Base-by-base conservation (phyloP, 768 basidiomycete species). In the Hypsizygus marmoreus region DNA sequence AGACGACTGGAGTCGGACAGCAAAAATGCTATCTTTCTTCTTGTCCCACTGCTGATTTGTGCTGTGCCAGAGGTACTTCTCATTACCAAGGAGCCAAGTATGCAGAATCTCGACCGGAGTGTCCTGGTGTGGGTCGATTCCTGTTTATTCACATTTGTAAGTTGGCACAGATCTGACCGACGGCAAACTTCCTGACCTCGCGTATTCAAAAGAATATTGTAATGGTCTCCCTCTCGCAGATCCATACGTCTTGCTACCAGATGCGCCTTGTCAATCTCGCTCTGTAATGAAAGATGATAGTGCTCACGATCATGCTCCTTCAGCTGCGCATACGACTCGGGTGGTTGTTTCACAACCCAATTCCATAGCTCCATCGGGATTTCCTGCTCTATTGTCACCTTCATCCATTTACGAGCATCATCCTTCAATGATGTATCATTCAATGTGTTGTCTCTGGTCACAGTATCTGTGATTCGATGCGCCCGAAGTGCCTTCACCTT, bases 41-140 rank as follows among this genome's bases (percentile, higher is more conserved):
- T 53, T 46, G n/a, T 54, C 40, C 67, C 60, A 66, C 1, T 34
- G 30, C 3, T 40, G 50, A 49, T 61, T 49, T 1, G 58, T 49
- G 0, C 30, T n/a, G 34, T 68, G 61, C 73, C 71, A 74, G 0
- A 63, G 42, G 50, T 74, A 73, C 35, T 73, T 73, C 14, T 63
- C 55, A 13, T 63, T 42, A 0, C 71, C 70, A 11, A 74, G 68
- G 0, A 70, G 59, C 13, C 66, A 57, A 0, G 68, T 70, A 37
- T 74, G 70, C 0, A 73, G 55, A 19, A 73, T 60, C 48, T 74
- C 67, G 13, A 66, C 57, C 0, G 67, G 59, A 0, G 63, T 64
- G 32, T 65, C 62, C 3, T 54, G 23, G 30, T 37, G 12, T 4
- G 43, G 43, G 25, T 44, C 43, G 20, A 44, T 34, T 12, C 31